Base-by-base conservation (phyloP, 768 basidiomycete species). In the Boletus eberwhitei region DNA sequence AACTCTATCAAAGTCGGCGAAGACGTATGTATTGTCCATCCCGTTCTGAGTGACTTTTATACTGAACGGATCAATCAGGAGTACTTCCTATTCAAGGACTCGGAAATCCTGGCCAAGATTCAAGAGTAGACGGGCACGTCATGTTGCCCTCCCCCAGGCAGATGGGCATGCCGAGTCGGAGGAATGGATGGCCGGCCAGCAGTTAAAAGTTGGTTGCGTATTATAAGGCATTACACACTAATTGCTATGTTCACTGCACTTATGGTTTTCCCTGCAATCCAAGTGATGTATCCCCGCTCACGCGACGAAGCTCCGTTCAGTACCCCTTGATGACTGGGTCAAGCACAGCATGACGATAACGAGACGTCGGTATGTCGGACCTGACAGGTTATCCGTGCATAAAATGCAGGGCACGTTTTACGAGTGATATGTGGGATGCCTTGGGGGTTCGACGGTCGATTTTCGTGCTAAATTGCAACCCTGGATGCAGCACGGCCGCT, bases 1-100 rank as follows among this genome's bases (percentile, higher is more conserved):
- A 94, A 86, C 67, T 71, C 90, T 16, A 93, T 99, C 74, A 99
- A 99, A 76, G 84, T 98, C 45, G 95, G 94, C 38, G 97, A 98
- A 24, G 95, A 98, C 71, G 96, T 93, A 65, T 55, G 88, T 80
- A 5, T 22, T 36, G 17, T 21, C 19, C 11, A 31, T 40, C 17
- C 40, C 5, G 8, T 16, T 6, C 5, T 32, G 8, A 8, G 47
- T 35, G 4, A 16, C 2, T 0, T 14, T 38, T 36, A 13, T 42
- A 34, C 53, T 65, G 43, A 65, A 41, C 13, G 57, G 38, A 50
- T 36, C 34, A 31, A 19, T 64, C 22, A 98, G 94, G 96, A 99
- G 69, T 99, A 89, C 75, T 88, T 81, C 78, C 75, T 99, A 54
- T 98, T 95, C 86, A 90, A 87, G 75, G 96, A 98, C 74, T 72